phyloP scores from a whole-genome alignment of 2,329 filamentous ascomycete genomes.

The Pseudocercospora cruenta region DNA sequence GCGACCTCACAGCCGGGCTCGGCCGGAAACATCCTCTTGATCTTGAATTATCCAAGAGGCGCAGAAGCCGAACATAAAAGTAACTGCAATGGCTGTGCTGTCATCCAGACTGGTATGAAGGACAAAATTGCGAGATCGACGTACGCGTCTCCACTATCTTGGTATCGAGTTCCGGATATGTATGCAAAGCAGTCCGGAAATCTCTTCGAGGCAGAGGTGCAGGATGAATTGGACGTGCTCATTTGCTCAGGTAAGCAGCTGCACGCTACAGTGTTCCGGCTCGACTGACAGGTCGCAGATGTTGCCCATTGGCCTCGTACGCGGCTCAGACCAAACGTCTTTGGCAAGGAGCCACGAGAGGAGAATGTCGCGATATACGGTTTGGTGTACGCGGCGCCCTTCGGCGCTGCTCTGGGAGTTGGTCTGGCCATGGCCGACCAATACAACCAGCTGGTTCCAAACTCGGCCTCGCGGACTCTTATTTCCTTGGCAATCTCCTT shows the following conservation, averaged over 20 bases:
- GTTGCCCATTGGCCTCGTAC: not conserved
- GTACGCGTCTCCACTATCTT: not conserved
- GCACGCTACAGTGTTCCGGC: too few relatives aligned
- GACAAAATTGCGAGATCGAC: not conserved
- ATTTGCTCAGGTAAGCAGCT: not conserved
- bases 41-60: conserved; percentile 1
- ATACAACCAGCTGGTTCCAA: not conserved
- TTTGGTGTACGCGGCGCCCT: not conserved
- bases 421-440: conserved; percentile 2
- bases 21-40: not conserved
- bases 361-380: not conserved
- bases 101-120: conserved; percentile 1
- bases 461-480: not conserved
- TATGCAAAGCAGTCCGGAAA: not conserved
- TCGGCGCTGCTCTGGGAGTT: not conserved
- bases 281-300: not conserved
- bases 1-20: not conserved
- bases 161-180: not conserved
- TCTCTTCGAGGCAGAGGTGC: not conserved
- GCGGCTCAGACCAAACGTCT: not conserved
- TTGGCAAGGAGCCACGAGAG: not conserved
- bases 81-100: not conserved
- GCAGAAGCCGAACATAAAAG: not conserved
- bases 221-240: conserved; percentile 1
- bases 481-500: not conserved